phyloP scores from a whole-genome alignment of 495 filamentous ascomycete genomes.

The Podospora comata region DNA sequence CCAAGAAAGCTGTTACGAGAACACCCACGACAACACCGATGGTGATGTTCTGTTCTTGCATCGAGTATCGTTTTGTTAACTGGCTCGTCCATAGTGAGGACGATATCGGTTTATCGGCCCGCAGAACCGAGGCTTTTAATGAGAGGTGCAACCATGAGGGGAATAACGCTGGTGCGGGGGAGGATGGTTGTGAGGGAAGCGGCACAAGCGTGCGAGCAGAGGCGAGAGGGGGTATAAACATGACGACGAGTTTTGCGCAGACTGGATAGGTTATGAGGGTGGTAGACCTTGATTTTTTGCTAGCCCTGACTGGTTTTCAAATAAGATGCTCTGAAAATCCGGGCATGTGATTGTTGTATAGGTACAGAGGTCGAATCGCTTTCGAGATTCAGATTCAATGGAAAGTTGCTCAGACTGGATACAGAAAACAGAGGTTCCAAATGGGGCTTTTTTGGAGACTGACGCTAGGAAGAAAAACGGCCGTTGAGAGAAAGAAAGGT shows the following conservation, averaged over 20 bases:
- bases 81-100: not conserved
- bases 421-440: too few relatives aligned
- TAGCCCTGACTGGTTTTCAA: too few relatives aligned
- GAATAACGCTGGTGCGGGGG: not conserved
- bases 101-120: not conserved
- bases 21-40: conserved; percentile 38
- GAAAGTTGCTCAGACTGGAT: too few relatives aligned
- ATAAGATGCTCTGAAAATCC: too few relatives aligned
- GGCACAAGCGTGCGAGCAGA: not conserved
- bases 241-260: not conserved
- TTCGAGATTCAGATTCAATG: too few relatives aligned
- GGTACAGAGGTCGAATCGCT: too few relatives aligned
- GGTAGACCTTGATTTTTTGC: too few relatives aligned
- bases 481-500: not conserved
- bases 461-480: not conserved
- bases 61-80: conserved; percentile 6
- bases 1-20: conserved; percentile 33
- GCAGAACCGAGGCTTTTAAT: not conserved
- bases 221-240: not conserved
- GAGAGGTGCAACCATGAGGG: not conserved
- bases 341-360: too few relatives aligned
- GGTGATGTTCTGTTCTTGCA: conserved; percentile 31
- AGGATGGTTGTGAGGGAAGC: not conserved
- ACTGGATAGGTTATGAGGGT: too few relatives aligned
- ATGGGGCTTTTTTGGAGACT: too few relatives aligned